Evolutionary conservation across 2,329 filamentous ascomycete species (phyloP).

Genomic region (Colletotrichum tabaci): DNA sequence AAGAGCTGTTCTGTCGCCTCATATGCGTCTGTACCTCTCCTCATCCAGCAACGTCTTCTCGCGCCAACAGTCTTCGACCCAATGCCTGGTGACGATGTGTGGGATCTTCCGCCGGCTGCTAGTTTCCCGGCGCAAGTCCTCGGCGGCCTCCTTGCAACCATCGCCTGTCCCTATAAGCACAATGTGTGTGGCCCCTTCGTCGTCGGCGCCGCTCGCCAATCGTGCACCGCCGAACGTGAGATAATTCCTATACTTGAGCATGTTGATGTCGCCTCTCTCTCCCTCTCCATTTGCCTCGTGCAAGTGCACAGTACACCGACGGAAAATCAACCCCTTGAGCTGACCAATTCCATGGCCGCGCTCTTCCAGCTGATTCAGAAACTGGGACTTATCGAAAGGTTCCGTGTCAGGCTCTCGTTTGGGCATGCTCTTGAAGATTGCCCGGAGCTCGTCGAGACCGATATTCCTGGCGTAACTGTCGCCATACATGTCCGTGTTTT

Average conservation of each 20-base stretch:
- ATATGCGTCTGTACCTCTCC: conserved; percentile 67
- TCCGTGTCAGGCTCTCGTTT: conserved; percentile 58
- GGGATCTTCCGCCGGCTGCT: conserved; percentile 66
- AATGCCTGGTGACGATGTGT: conserved; percentile 77
- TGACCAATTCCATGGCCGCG: conserved; percentile 68
- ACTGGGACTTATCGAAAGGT: conserved; percentile 60
- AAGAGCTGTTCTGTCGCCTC: conserved; percentile 27
- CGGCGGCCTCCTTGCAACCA: conserved; percentile 54
- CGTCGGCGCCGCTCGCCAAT: conserved; percentile 65
- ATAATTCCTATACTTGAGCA: conserved; percentile 64
- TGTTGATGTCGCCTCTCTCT: conserved; percentile 49
- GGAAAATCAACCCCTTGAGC: conserved; percentile 68
- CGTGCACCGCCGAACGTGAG: conserved; percentile 79
- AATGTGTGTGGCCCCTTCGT: conserved; percentile 78
- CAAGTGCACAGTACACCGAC: conserved; percentile 61
- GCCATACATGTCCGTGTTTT: conserved; percentile 81
- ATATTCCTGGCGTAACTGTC: conserved; percentile 88
- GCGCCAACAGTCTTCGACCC: conserved; percentile 86
- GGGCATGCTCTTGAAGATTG: conserved; percentile 65
- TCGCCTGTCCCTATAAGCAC: conserved; percentile 65
- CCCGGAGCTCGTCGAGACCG: conserved; percentile 72
- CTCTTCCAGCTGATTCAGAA: conserved; percentile 70
- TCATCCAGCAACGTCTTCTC: conserved; percentile 87
- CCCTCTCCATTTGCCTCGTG: conserved; percentile 41
- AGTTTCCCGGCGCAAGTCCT: conserved; percentile 56